Evolutionary conservation across 305 asterid species (phyloP), one percentile per base, ranked within the genome.

Genomic region (Stenogyne calaminthoides): DNA sequence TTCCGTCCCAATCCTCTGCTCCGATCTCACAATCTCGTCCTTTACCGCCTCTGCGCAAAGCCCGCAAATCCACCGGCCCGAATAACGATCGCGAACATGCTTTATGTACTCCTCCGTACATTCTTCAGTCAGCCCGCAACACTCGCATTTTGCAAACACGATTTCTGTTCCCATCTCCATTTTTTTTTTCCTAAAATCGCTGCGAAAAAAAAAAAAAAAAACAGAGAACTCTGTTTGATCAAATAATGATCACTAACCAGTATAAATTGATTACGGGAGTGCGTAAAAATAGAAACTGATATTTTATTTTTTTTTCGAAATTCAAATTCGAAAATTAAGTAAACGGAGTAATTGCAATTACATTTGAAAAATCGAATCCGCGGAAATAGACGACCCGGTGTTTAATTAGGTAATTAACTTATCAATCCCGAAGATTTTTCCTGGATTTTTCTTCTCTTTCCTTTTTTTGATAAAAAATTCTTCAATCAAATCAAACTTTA

Each of bases 1-100:
- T 10, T 88, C 97, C 0, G 72, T 67, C 9, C 92, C 85, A 20
- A 87, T 87, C 56, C 74, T 29, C 11, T 73, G 57, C 40, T 83
- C 84, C 0, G 90, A 83, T 15, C 92, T 73, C 9, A 36, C 79
- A 5, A 84, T 58, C 74, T 91, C 97, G 2, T 89, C 91, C 82
- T 91, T 89, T 73, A 89, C 96, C 0, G 97, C 97, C 76, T 91
- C 96, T 0, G 86, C 77, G 37, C 96, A 91, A 15, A 92, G 91
- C 78, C 97, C 97, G 77, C 96, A 92, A 7, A 92, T 84, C 95
- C 96, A 92, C 16, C 83, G 84, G 27, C 94, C 94, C 60, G 76
- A 84, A 70, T 88, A 84, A n/a, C 89, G 79, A 0, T 81, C 93
- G 0, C 89, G 81, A 0, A 91, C 90, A 6, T 83, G 80, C 49